Conservation (phyloP, 352 stramenopile genomes). For the Phytophthora nicotianae region DNA sequence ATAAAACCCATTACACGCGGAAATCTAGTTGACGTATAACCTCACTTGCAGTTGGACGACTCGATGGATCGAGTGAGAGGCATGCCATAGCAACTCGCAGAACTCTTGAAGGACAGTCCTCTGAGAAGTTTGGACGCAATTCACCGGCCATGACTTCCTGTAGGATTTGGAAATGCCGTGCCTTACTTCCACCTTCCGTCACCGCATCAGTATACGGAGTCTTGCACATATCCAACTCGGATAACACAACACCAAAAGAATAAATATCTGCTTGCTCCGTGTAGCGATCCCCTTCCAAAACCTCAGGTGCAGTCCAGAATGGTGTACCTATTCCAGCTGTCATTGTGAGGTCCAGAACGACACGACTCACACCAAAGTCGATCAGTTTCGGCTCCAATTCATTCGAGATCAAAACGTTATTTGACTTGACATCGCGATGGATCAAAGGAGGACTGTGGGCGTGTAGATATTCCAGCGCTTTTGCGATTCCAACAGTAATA, state of each 20-base stretch:
- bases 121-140: constrained; percentile 35
- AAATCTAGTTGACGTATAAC: too few species aligned
- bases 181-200: constrained; percentile 16
- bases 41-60: constrained; percentile 19
- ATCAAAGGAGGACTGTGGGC: background rate
- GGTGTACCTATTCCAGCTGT: constrained; percentile 44
- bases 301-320: constrained; percentile 72
- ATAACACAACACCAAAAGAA: constrained; percentile 31
- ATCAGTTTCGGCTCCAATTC: constrained; percentile 69
- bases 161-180: constrained; percentile 38
- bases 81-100: constrained; percentile 34
- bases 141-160: too few species aligned
- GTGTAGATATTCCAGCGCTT: constrained; percentile 38
- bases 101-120: constrained; percentile 44
- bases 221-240: too few species aligned
- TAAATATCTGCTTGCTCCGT: constrained; percentile 62
- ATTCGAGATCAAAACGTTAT: constrained; percentile 44
- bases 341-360: constrained; percentile 25
- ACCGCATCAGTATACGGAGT: constrained; percentile 81
- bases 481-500: constrained; percentile 17
- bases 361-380: constrained; percentile 77
- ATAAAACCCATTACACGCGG: too few species aligned
- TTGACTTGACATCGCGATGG: constrained; percentile 14
- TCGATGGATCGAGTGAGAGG: constrained; percentile 27
- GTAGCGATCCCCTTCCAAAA: constrained; percentile 58